A percentile compares a stretch with the other conserved stretches of the same genome.
phyloP scores from a whole-genome alignment of 169 alveolate genomes.

The Cytauxzoon felis region DNA sequence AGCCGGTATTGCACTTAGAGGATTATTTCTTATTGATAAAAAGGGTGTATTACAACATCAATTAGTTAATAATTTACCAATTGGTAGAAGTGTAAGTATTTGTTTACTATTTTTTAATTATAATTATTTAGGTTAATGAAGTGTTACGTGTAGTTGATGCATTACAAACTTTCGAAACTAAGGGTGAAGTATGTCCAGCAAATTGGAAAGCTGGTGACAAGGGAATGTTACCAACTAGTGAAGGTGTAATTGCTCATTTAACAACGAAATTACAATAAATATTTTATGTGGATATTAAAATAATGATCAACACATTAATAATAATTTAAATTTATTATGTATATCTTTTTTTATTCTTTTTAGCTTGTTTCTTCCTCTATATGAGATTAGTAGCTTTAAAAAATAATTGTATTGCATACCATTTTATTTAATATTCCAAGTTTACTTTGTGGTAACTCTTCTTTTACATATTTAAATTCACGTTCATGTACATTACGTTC shows the following conservation, averaged over 20 bases:
- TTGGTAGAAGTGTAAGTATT: conserved; percentile 92
- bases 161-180: conserved; percentile 90
- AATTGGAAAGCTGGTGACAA: conserved; percentile 95
- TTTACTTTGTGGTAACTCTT: neutral
- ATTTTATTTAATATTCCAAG: neutral
- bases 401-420: neutral
- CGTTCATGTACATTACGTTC: neutral
- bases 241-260: conserved; percentile 78
- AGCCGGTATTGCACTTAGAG: conserved; percentile 95
- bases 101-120: neutral
- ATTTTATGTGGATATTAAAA: neutral
- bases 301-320: neutral
- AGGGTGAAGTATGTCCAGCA: conserved; percentile 99
- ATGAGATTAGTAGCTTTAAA: neutral
- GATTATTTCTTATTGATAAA: conserved; percentile 95
- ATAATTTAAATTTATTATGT: neutral
- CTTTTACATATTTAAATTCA: neutral
- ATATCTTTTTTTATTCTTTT: neutral
- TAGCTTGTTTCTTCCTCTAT: neutral
- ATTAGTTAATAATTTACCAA: conserved; percentile 94
- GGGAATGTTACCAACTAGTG: conserved; percentile 93
- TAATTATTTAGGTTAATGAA: conserved; percentile 78
- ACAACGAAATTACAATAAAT: conserved; percentile 42
- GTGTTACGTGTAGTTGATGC: conserved; percentile 94
- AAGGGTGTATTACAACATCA: conserved; percentile 92